Conservation (phyloP, 805 yeast species). For the Candida chauliodis region DNA sequence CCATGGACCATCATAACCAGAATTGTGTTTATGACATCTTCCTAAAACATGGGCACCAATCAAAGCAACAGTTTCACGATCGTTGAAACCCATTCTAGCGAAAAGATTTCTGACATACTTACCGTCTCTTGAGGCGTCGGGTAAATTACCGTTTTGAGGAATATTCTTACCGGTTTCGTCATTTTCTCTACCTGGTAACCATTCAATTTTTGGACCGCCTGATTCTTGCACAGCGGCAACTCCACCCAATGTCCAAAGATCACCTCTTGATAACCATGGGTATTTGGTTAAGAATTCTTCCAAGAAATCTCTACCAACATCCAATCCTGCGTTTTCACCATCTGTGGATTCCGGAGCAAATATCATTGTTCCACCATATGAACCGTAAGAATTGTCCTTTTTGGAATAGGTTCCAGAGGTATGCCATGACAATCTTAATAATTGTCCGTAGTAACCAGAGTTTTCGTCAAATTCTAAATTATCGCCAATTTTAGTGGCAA, state of each 20-base stretch:
- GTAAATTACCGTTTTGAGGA: constrained; percentile 70
- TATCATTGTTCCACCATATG: constrained; percentile 37
- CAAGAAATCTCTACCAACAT: constrained; percentile 52
- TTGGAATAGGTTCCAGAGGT: constrained; percentile 29
- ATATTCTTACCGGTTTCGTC: constrained; percentile 43
- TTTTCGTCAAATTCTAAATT: constrained; percentile 33
- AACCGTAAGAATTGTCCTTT: constrained; percentile 29
- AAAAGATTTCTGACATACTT: constrained; percentile 64
- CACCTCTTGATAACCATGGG: constrained; percentile 76
- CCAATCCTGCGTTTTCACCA: constrained; percentile 59
- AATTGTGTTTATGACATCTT: constrained; percentile 31
- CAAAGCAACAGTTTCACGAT: constrained; percentile 39
- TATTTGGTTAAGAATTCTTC: constrained; percentile 53
- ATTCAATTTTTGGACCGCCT: constrained; percentile 73
- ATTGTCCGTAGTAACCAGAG: constrained; percentile 36
- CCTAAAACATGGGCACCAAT: constrained; percentile 44
- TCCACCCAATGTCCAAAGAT: constrained; percentile 76
- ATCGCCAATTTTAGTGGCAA: constrained; percentile 58
- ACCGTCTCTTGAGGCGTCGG: constrained; percentile 66
- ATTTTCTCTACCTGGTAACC: constrained; percentile 83
- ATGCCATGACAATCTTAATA: constrained; percentile 40
- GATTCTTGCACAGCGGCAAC: constrained; percentile 74
- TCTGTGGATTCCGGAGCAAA: constrained; percentile 30
- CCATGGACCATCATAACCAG: constrained; percentile 47
- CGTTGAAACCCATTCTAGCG: constrained; percentile 47